phyloP scores from a whole-genome alignment of 257 asterid genomes.

The Nicotiana tomentosiformis region DNA sequence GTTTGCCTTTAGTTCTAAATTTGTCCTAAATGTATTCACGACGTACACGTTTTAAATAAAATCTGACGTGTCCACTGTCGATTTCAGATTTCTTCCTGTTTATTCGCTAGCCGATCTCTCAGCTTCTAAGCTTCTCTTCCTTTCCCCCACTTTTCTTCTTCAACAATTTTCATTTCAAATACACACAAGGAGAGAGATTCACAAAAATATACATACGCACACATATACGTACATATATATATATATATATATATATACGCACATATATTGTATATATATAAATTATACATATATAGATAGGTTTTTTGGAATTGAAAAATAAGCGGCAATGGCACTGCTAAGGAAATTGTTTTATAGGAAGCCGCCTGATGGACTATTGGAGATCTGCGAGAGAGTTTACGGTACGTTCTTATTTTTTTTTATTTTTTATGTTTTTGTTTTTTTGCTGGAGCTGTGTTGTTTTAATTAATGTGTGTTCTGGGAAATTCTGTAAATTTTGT shows the following conservation, averaged over 20 bases:
- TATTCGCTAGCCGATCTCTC: background rate
- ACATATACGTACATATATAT: background rate
- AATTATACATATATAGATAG: background rate
- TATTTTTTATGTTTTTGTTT: background rate
- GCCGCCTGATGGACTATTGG: conserved; percentile 91
- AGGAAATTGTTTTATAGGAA: conserved; percentile 80
- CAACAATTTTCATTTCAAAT: background rate
- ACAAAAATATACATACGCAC: background rate
- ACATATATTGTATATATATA: background rate
- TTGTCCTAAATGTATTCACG: background rate
- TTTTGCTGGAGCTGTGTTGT: background rate
- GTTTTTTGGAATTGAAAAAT: background rate
- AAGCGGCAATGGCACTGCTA: conserved; percentile 40
- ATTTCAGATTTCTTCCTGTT: background rate
- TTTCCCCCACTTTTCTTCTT: background rate
- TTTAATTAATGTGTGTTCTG: background rate
- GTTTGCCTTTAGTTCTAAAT: background rate
- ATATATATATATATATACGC: background rate
- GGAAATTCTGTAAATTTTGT: background rate
- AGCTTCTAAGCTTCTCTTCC: background rate
- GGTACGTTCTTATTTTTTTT: conserved; percentile 35
- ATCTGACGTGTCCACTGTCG: background rate
- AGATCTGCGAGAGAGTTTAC: conserved; percentile 84
- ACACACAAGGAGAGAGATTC: background rate
- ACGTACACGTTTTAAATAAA: background rate